Base-by-base conservation (phyloP, 164 flowering plant genomes). In the grape (Vitis vinifera) region DNA sequence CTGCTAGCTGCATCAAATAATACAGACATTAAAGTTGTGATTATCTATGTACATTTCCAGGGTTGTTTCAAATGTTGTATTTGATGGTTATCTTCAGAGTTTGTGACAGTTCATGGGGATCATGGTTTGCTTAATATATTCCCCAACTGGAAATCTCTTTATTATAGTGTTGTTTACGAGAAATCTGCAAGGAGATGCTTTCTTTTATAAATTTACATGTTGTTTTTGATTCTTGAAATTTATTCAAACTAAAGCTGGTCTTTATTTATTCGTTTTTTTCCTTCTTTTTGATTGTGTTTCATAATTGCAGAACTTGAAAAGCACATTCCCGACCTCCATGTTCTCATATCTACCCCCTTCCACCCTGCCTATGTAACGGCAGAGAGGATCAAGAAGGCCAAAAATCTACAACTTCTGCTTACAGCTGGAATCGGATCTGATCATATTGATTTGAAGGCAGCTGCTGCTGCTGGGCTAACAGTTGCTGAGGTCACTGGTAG, bases 401-500 rank as follows among this genome's bases (percentile, higher is more conserved):
- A 93, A 17, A 93, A 95, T 68, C 71, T 95, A 76, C 81, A 93
- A 50, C 87, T 95, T 70, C 88, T 95, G 71, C 92, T 93, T 19
- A 95, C 99, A 29, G 98, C 99, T 61, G 99, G 99, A 59, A 89
- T 95, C 23, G 99, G 99, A 1, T 95, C 99, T 30, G 99, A 95
- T 68, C 99, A 95, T 68, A 76, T 95, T 68, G 99, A 95, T 78
- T 86, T 93, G 62, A 78, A 89, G 57, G 99, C 99, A 27, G 99
- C 98, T 8, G 98, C 97, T 16, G 97, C 75, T 17, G 97, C 98
- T 57, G 97, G 98, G 9, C 66, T 95, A 61, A 95, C 99, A 4
- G 99, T 95, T 68, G 99, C 99, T 2, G 99, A 95, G 75, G 93
- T 95, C 75, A 95, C 99, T 1, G 99, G 98, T 67, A 91, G 98